A percentile compares a stretch with the other conserved stretches of the same genome.
Conservation (phyloP, 805 yeast genomes). For the Candida pseudofarinosa region DNA sequence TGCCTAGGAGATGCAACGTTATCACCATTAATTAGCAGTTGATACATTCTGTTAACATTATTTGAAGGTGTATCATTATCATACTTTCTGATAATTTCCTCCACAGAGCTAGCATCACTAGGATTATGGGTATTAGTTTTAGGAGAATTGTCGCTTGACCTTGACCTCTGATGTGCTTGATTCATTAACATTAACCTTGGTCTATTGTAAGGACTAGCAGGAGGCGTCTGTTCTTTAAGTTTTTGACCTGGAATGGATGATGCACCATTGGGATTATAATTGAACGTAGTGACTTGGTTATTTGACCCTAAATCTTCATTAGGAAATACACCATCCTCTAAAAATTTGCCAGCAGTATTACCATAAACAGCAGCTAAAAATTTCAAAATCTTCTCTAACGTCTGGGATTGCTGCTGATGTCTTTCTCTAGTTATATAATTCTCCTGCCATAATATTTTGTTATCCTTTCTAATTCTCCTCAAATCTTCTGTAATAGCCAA, state of each 20-base stretch:
- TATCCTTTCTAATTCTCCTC: conserved; percentile 77
- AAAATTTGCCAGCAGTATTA: conserved; percentile 47
- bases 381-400: conserved; percentile 80
- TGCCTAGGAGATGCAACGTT: conserved; percentile 26
- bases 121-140: conserved; percentile 4
- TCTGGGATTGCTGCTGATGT: conserved; percentile 79
- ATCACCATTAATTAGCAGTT: conserved; percentile 27
- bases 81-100: conserved; percentile 27
- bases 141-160: conserved; percentile 7
- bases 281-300: conserved; percentile 19
- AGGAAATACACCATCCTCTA: conserved; percentile 25
- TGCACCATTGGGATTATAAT: conserved; percentile 5
- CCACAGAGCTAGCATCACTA: conserved; percentile 16
- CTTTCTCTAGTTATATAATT: conserved; percentile 78
- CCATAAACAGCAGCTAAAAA: conserved; percentile 84
- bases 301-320: conserved; percentile 7
- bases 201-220: conserved; percentile 19
- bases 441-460: conserved; percentile 89
- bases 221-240: conserved; percentile 6
- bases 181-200: conserved; percentile 41
- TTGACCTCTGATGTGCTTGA: conserved; percentile 26
- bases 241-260: conserved; percentile 4
- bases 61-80: conserved; percentile 10
- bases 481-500: conserved; percentile 79
- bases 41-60: conserved; percentile 26